Base-by-base conservation (phyloP, 306 rosid species). In the Clitoria ternatea region DNA sequence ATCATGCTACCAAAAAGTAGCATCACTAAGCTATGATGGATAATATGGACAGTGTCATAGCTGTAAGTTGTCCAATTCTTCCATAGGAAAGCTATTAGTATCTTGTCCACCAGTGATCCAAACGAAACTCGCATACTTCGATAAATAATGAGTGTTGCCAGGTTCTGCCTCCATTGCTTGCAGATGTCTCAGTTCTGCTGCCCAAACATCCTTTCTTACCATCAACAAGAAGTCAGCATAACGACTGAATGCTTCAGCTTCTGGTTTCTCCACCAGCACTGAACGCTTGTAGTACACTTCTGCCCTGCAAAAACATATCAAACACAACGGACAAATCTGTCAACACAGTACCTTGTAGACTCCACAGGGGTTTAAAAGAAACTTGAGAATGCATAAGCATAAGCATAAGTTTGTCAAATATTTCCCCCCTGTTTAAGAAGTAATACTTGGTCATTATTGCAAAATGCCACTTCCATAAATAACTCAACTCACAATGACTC, bases 181-280 rank as follows among this genome's bases (percentile, higher is more conserved):
- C 14, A 72, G 47, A 77, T 85, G 88, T 49, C 77, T 74, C 80
- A 79, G 79, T 70, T 88, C 96, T 11, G 98, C 98, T 35, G 68
- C 93, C 89, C 84, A 81, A 23, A 65, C 13, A 45, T 92, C 90
- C 57, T 85, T 86, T 69, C 85, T 86, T 6, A 71, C 88, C 48
- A 30, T 40, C 90, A 82, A 90, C 63, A 88, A 74, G 86, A 90
- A 92, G 22, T 87, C 86, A 7, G 85, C 98, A 49, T 90, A 92
- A 66, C 78, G 85, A 35, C 72, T 68, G 49, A 74, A 77, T 60
- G 89, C 84, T 69, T 85, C 93, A 0, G 85, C 87, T 12, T 92
- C 98, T 0, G 72, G 66, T 47, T 84, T 82, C 30, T 85, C 79
- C 47, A 23, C 84, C 37, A 45, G 73, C 61, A 78, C 73, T 0